Evolutionary conservation across 129 eudicot species (phyloP).

Genomic region (Cynara cardunculus): DNA sequence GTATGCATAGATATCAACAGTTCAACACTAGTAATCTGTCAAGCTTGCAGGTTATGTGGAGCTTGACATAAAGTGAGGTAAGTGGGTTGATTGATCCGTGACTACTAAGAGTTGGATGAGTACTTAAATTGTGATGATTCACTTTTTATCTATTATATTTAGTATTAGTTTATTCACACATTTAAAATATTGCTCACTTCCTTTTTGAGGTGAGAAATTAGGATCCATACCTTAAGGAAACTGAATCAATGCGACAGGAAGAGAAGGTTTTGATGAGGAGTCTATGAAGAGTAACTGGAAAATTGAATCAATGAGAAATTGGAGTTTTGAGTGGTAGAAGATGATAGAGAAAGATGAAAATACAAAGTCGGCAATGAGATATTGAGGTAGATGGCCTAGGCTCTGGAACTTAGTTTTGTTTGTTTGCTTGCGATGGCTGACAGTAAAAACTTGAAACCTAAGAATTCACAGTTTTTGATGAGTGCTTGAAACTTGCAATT

Average conservation of each 20-base stretch:
- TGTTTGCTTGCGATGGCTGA: too few relatives aligned
- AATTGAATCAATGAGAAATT: background rate
- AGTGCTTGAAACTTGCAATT: background rate
- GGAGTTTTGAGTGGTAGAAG: background rate
- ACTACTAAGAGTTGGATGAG: background rate
- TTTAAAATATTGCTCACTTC: background rate
- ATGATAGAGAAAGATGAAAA: background rate
- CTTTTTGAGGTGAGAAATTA: background rate
- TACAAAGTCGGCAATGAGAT: background rate
- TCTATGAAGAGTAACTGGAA: background rate
- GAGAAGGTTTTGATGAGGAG: background rate
- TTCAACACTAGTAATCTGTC: too few relatives aligned
- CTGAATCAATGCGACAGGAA: background rate
- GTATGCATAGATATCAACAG: too few relatives aligned
- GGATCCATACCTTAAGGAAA: background rate
- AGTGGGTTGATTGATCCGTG: background rate
- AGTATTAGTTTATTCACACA: background rate
- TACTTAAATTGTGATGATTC: background rate
- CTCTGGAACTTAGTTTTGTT: background rate
- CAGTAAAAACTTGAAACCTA: background rate
- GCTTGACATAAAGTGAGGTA: background rate
- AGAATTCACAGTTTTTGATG: background rate
- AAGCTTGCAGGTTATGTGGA: background rate
- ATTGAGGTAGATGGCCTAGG: background rate
- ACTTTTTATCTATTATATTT: background rate